Base-by-base conservation (phyloP, 176 grass and related monocot genomes). In the Ensete ventricosum region DNA sequence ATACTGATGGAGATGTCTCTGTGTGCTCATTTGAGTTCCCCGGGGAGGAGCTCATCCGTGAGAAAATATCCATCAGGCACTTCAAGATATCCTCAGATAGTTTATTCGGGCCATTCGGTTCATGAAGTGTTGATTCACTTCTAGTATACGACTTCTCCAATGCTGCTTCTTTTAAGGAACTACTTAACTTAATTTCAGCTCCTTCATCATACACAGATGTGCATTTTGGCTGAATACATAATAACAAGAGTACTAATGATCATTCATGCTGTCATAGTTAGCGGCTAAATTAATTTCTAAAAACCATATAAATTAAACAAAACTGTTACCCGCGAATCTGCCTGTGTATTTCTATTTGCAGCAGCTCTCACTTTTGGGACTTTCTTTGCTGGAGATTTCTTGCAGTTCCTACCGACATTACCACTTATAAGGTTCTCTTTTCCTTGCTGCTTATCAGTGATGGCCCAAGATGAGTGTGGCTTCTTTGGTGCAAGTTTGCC, bases 71-170 rank as follows among this genome's bases (percentile, higher is more conserved):
- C 65, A 91, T 76, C 21, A 99, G 87, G 70, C 91, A 99, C 75
- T 67, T 89, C 71, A 94, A 81, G 52, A 91, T 84, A 24, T 99
- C 95, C 77, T 94, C 95, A 5, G 95, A 99, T 82, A 99, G 65
- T 11, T 80, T 91, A 83, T 99, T 99, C 59, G 86, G 74, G 50
- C 72, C 78, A 71, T 78, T 91, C 26, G 76, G 80, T 19, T 55
- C 81, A 50, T 88, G 81, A 10, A 29, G 55, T 48, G 73, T 65
- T 67, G 8, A 76, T 68, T 86, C 80, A 43, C 81, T 84, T 53
- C 83, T 53, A 80, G 20, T 75, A 72, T 27, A 54, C 10, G 64
- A 83, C 16, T 62, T 79, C 49, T 91, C 83, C 13, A 24, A 54
- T 55, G 73, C 64, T 71, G 16, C 78, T 72, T 87, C 80, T 17